phyloP scores from a whole-genome alignment of 2,329 filamentous ascomycete genomes.

The Hymenoscyphus albidus region DNA sequence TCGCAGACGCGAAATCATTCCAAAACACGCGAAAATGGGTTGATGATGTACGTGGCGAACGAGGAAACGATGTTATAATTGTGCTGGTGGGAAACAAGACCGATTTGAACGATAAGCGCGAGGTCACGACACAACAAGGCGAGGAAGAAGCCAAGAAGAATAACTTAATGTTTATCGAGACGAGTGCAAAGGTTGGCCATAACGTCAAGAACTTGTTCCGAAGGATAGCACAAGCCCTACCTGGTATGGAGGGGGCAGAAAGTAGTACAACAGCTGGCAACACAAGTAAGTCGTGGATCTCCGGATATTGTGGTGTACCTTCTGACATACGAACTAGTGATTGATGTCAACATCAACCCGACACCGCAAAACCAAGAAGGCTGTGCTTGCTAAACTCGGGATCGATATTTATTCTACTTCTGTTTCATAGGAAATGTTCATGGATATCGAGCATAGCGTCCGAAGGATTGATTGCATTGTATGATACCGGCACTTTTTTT shows the following conservation, averaged over 20 bases:
- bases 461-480: constrained; percentile 31
- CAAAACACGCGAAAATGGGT: constrained; percentile 99
- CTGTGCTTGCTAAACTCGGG: constrained; percentile 56
- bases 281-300: constrained; percentile 65
- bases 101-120: constrained; percentile 94
- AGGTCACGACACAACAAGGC: constrained; percentile 93
- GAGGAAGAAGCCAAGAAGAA: constrained; percentile 98
- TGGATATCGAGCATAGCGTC: constrained; percentile 35
- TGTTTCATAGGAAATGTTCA: constrained; percentile 29
- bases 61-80: constrained; percentile 98
- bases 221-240: constrained; percentile 95
- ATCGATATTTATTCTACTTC: constrained; percentile 18
- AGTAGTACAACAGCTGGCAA: constrained; percentile 66
- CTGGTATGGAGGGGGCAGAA: constrained; percentile 93
- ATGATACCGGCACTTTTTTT: constrained; percentile 30
- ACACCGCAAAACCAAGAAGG: constrained; percentile 67
- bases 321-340: constrained; percentile 58
- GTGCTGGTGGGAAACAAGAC: constrained; percentile 99
- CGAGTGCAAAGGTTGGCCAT: constrained; percentile 93
- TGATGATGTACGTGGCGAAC: constrained; percentile 92
- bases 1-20: constrained; percentile 83
- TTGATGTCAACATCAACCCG: constrained; percentile 84
- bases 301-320: not conserved
- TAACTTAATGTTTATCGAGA: constrained; percentile 98
- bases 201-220: constrained; percentile 98